Evolutionary conservation across 2,329 filamentous ascomycete genomes (phyloP), one percentile per base, ranked within the genome.

Genomic region (Cercospora sp.): DNA sequence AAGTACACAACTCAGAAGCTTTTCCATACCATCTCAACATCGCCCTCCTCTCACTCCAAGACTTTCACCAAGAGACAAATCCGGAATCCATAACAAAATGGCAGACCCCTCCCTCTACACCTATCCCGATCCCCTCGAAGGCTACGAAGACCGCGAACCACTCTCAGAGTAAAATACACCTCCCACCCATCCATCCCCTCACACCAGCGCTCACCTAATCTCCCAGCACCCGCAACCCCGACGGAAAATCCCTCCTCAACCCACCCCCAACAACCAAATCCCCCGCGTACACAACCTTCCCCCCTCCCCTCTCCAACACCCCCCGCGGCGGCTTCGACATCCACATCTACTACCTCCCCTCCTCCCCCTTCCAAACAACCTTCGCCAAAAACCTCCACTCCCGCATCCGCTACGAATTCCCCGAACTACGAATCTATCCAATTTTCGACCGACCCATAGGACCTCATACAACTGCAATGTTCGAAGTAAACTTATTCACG

Each of bases 401-500:
- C 76, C 85, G 93, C 10, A 91, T 96, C 72, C 83, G 93, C 60
- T 85, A 89, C 68, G 93, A 97, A 81, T 91, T 96, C 75, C 93
- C 93, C 8, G 93, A 97, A 77, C 83, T 96, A 18, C 87, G 93
- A 64, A 90, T 96, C 73, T 96, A 97, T 78, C 83, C 80, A 13
- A 83, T 96, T 72, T 96, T 88, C 86, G 90, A 95, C 72, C 80
- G 82, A 13, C 92, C 93, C 0, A 80, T 97, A 30, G 94, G 93
- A 0, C 93, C 93, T 0, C 93, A 97, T 78, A 89, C 91, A 0
- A 79, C 93, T 0, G 91, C 89, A 63, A 97, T 96, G 93, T 97
- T 97, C 75, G 94, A 97, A 80, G 92, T 97, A 57, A 96, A 96
- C 73, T 57, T 97, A 20, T 92, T 94, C 78, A 93, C 90, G 0